phyloP scores from a whole-genome alignment of 2,329 filamentous ascomycete genomes.

The Exophiala spinifera region DNA sequence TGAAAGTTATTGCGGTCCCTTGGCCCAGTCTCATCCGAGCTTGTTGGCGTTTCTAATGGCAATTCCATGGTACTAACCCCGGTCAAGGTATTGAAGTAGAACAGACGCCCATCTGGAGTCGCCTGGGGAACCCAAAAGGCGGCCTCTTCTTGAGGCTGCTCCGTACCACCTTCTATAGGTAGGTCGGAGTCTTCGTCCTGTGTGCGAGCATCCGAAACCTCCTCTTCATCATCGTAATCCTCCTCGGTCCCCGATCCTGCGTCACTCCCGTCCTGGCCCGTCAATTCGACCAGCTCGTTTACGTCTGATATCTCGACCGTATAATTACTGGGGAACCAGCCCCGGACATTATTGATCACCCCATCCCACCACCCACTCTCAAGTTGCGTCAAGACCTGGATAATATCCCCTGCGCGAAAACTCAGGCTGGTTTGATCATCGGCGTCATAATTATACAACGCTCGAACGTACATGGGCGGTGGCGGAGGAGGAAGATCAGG shows the following conservation, averaged over 20 bases:
- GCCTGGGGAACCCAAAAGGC: constrained; percentile 99
- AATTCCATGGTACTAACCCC: constrained; percentile 93
- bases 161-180: constrained; percentile 65
- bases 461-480: constrained; percentile 77
- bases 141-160: constrained; percentile 72
- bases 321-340: constrained; percentile 99
- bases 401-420: constrained; percentile 94
- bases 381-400: constrained; percentile 95
- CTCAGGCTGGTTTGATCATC: constrained; percentile 96
- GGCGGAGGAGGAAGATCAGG: constrained; percentile 40
- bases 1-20: constrained; percentile 83
- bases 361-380: constrained; percentile 99
- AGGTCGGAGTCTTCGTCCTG: constrained; percentile 60
- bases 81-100: constrained; percentile 98
- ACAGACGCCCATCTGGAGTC: constrained; percentile 85
- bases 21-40: constrained; percentile 76
- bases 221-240: constrained; percentile 61
- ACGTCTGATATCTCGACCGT: constrained; percentile 75
- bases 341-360: constrained; percentile 91
- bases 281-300: constrained; percentile 59
- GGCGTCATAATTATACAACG: constrained; percentile 95
- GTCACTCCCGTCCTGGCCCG: constrained; percentile 50
- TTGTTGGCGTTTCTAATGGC: constrained; percentile 84
- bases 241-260: constrained; percentile 55
- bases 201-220: constrained; percentile 65